Evolutionary conservation across 1,284 basidiomycete species (phyloP), one percentile per base, ranked within the genome.

Genomic region (Pholiota adiposa): DNA sequence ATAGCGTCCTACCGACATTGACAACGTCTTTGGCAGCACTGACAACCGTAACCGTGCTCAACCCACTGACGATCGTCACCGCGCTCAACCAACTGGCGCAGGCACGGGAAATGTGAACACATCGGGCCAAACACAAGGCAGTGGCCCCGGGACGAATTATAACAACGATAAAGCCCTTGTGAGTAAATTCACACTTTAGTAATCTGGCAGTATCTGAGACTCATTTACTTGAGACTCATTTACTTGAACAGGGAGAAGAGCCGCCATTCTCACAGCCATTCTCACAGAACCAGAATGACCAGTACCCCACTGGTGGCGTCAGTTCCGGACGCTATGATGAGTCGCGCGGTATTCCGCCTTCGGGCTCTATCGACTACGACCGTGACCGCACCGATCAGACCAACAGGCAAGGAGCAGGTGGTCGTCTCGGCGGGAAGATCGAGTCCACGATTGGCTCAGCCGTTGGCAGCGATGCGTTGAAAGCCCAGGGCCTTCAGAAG

Each of bases 401-500:
- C 3, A 49, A 34, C 46, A 36, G 46, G 33, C 57, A 51, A 4
- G 56, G 63, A 14, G 64, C 67, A 11, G 69, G 71, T 12, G 25
- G 29, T 3, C 59, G 68, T 1, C 64, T 78, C 33, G 75, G 74
- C 3, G 83, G 83, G 25, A 83, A 83, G 63, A 71, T 82, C 23
- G 83, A 86, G 69, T 76, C 78, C 6, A 78, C 77, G 4, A 66
- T 82, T 31, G 84, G 83, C 4, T 66, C 74, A 11, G 59, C 80
- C 46, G 67, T 85, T 44, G 80, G 83, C 27, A 83, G 80, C 65
- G 73, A 76, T 40, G 71, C 78, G 0, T 70, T 86, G 44, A 82
- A 83, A 65, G 77, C 75, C 14, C 82, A 81, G 64, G 83, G 82
- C 9, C 59, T 79, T 36, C 76, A 82, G 73, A 86, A 85, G 67